Evolutionary conservation across 345 rosid species (phyloP), one percentile per base, ranked within the genome.

Genomic region (Orychophragmus violaceus): DNA sequence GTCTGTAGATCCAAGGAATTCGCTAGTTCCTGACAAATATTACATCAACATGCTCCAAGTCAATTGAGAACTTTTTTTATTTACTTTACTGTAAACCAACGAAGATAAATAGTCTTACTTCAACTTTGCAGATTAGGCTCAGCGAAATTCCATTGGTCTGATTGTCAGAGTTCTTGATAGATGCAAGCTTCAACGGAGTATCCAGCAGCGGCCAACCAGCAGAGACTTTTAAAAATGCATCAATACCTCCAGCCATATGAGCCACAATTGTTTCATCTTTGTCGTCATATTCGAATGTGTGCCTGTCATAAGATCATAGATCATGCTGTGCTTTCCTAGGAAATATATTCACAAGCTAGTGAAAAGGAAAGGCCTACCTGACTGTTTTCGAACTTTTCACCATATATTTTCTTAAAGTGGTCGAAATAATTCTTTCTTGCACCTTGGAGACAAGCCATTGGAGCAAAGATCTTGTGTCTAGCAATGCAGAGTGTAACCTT

Each of bases 171-270:
- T 64, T 80, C 79, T 83, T 79, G 54, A 87, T 39, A 37, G 76
- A 72, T 18, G 57, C 25, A 50, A 72, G 71, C 64, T 72, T 72
- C 21, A 65, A 32, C 39, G 71, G 76, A 9, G 66, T 37, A 58
- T 25, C 58, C 70, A 72, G 54, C 36, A 57, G 37, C 14, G 97
- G 97, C 96, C 97, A 91, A 72, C 87, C 94, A 29, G 78, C 86
- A 67, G 85, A 63, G 6, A 81, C 74, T 71, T 84, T 82, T 64
- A 88, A 51, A 71, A 80, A 67, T 13, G 85, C 91, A 78, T 88
- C 85, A 62, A 89, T 62, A 65, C 81, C 83, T 48, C 86, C 82
- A 42, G 71, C 74, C 72, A 84, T 71, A 73, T 84, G 94, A 78
- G 81, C 94, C 42, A 77, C 64, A 44, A 88, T 42, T 33, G 74